Evolutionary conservation across 179 eudicot genomes (phyloP).

Genomic region (Silene coronaria): DNA sequence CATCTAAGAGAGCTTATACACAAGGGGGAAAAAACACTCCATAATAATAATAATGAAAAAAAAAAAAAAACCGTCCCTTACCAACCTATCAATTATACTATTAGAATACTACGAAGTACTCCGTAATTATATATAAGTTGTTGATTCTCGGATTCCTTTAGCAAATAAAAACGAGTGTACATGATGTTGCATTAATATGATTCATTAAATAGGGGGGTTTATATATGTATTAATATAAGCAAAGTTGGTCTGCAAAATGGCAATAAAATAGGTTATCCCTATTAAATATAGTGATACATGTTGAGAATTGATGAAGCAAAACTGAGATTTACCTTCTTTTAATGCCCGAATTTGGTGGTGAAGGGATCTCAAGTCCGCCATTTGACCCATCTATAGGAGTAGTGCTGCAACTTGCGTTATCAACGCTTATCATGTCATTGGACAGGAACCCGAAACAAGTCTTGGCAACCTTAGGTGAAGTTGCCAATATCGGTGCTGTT

Average conservation of each 20-base stretch:
- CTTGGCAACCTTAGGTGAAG: conserved; percentile 19
- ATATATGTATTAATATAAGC: neutral
- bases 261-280: conserved; percentile 12
- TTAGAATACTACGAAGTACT: too few species aligned
- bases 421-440: conserved; percentile 12
- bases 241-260: conserved; percentile 3
- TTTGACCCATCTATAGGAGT: conserved; percentile 10
- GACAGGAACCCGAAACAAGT: conserved; percentile 25
- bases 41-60: too few species aligned
- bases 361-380: conserved; percentile 58
- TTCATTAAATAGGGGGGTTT: neutral
- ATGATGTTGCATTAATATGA: conserved; percentile 11
- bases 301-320: neutral
- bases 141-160: neutral
- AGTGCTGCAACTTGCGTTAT: conserved; percentile 8
- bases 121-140: neutral
- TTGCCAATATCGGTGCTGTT: conserved; percentile 15
- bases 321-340: conserved; percentile 55
- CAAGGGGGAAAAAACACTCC: too few species aligned
- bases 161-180: neutral
- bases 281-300: neutral
- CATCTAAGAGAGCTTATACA: too few species aligned
- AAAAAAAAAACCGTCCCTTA: too few species aligned
- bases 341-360: conserved; percentile 63
- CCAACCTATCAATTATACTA: too few species aligned